A percentile compares a stretch with the other conserved stretches of the same genome.
Evolutionary conservation across 345 rosid species (phyloP).

Genomic region (Syzygium aqueum): DNA sequence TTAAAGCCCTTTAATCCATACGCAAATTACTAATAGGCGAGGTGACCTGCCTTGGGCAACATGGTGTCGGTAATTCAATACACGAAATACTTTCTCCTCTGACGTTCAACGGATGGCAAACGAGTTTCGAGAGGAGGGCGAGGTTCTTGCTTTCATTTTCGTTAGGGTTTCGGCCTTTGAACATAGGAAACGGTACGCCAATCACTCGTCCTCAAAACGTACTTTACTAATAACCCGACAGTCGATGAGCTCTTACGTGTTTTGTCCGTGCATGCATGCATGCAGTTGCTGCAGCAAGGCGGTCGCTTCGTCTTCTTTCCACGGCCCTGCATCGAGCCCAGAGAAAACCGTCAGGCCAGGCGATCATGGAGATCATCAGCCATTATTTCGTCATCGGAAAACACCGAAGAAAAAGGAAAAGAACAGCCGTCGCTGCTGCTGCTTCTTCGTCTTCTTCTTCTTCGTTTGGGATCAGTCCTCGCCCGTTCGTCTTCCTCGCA

Average conservation of each 20-base stretch:
- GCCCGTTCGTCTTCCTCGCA: neutral
- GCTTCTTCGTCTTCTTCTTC: neutral
- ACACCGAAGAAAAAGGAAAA: neutral
- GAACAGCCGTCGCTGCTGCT: neutral
- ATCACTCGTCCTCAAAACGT: neutral
- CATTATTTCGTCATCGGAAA: neutral
- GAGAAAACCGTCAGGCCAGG: neutral
- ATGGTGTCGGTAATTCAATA: neutral
- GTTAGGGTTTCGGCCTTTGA: neutral
- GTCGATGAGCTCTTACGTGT: neutral
- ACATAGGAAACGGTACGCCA: neutral
- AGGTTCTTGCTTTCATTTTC: neutral
- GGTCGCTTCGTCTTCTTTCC: neutral
- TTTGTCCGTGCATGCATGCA: neutral
- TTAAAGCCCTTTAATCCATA: neutral
- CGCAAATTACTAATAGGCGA: neutral
- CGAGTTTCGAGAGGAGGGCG: neutral
- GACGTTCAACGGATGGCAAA: neutral
- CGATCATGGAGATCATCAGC: neutral
- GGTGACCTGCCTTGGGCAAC: neutral
- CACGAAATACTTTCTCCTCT: accelerated
- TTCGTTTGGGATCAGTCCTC: neutral
- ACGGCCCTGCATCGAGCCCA: neutral
- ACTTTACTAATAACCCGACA: neutral
- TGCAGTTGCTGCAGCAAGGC: neutral